Evolutionary conservation across 1,139 yeast species (phyloP), one percentile per base, ranked within the genome.

Genomic region (Hansenula sp.): DNA sequence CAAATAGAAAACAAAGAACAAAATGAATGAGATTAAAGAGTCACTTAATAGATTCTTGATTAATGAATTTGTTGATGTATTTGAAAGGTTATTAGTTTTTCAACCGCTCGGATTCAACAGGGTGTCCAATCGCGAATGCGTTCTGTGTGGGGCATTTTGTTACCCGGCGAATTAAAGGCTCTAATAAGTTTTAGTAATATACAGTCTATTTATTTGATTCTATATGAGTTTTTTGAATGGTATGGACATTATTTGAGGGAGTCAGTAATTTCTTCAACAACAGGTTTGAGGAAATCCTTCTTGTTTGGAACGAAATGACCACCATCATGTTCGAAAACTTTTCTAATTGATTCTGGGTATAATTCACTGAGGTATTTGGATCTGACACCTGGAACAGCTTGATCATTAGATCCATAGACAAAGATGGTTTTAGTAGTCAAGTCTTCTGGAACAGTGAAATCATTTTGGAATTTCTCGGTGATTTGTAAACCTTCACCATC

Each of bases 301-400:
- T 85, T 80, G 62, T 82, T 83, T 27, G 92, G 94, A 35, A 83
- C 89, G 65, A 81, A 82, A 58, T 84, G 94, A 1, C 94, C 92
- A 47, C 94, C 92, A 11, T 89, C 92, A 57, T 84, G 94, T 51
- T 77, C 81, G 49, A 77, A 69, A 6, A 77, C 57, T 18, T 74
- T 72, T 11, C 68, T 62, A 8, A 44, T 42, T 18, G 58, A 59
- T 8, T 65, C 65, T 38, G 73, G 73, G 50, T 69, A 69, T 29
- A 65, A 48, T 21, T 74, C 64, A 46, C 69, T 69, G 40, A 79
- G 60, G 26, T 69, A 63, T 53, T 75, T 62, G 1, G 77, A 66
- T 52, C 82, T 64, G 11, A 63, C 68, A 21, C 72, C 75, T 25
- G 77, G 76, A 10, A 79, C 79, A 33, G 81, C 79, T 22, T 78